Evolutionary conservation across 495 filamentous ascomycete species (phyloP), one percentile per base, ranked within the genome.

Genomic region (Sordaria brevicollis): DNA sequence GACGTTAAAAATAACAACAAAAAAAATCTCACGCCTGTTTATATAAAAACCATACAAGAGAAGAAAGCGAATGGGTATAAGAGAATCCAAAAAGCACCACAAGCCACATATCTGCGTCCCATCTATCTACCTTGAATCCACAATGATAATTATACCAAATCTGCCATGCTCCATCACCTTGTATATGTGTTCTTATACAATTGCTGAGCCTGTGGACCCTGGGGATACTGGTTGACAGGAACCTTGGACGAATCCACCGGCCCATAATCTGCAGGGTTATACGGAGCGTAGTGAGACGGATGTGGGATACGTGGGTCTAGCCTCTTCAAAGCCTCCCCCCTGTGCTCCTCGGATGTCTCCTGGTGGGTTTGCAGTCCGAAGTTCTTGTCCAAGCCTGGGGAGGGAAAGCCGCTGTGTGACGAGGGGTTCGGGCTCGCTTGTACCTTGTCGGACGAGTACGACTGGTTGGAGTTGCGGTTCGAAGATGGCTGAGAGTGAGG

Each of bases 221-320:
- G 13, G 17, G 11, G 9, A 62, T 41, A 35, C 49, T 62, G 49
- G 13, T 68, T 41, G 2, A 3, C 31, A 11, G 33, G 67, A 31
- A 31, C 31, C n/a, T 68, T 41, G 13, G 13, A n/a, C n/a, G 68
- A 68, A 13, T 57, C 43, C 17, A 72, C 49, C 67, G 78, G 78
- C 10, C 77, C 80, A 29, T 83, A 84, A 69, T 84, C 81, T 2
- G 80, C 78, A 8, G 82, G 81, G 67, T 83, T 84, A 67, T 84
- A 84, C 1, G 75, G 74, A 3, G 78, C 77, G 17, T 71, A 75
- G 13, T 70, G 76, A n/a, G 74, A 71, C 1, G 71, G 70, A 15
- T 71, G 77, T n/a, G 68, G 67, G 34, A 69, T 69, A 7, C 67
- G 74, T 29, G 74, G 69, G 39, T 75, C 71, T 10, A 70, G 69